These are phyloP conservation scores for Carallia brachiata DNA, from an alignment of 345 rosid species.

Conservation along the genomic window DNA sequence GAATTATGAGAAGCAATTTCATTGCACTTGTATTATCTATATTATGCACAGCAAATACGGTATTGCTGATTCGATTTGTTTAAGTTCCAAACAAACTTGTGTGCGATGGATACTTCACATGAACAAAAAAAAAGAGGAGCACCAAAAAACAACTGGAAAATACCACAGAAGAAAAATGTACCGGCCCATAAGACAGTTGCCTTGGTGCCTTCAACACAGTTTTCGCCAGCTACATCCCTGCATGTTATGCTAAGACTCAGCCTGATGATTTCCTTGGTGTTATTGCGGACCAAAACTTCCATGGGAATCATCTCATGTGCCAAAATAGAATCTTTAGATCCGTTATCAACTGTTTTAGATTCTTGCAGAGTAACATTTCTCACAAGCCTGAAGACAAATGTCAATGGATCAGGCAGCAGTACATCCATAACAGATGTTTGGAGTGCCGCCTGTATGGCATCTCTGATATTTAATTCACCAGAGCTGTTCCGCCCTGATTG, in stretches of 20 bases:
- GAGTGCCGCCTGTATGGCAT: constrained; percentile 85
- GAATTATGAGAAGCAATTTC: no score
- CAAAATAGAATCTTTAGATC: constrained; percentile 48
- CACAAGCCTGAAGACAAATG: constrained; percentile 80
- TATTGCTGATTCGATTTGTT: background rate
- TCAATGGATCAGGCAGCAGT: constrained; percentile 92
- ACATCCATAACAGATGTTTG: constrained; percentile 94
- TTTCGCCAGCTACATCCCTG: constrained; percentile 94
- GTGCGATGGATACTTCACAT: no score
- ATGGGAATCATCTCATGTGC: constrained; percentile 86
- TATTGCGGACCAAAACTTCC: constrained; percentile 86
- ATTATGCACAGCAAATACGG: background rate
- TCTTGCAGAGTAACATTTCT: constrained; percentile 38
- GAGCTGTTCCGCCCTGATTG: constrained; percentile 95
- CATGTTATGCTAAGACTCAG: constrained; percentile 80
- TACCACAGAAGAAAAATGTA: constrained; percentile 21
- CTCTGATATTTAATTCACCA: constrained; percentile 86
- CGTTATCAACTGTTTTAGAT: constrained; percentile 19
- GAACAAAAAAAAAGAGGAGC: background rate
- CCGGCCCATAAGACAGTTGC: constrained; percentile 97
- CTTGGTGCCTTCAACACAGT: constrained; percentile 78
- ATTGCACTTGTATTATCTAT: background rate
- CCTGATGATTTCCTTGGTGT: constrained; percentile 80
- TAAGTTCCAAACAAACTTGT: background rate
- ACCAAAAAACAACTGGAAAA: background rate